These are phyloP conservation scores for Gossypium lobatum DNA, from an alignment of 441 rosid species.

Conservation along the genomic window DNA sequence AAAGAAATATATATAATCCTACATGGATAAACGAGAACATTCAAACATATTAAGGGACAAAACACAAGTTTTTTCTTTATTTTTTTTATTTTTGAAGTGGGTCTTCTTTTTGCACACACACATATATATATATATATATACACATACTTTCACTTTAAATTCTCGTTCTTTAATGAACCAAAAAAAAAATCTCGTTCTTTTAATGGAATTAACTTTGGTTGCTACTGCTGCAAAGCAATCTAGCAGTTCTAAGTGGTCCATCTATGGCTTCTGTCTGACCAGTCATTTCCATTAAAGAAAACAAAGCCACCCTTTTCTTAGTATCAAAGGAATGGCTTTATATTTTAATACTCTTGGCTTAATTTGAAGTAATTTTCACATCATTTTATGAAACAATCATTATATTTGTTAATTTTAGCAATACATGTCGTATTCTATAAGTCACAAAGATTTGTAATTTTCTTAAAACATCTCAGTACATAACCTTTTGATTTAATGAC, in stretches of 20 bases:
- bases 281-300: constrained; percentile 30
- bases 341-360: neutral
- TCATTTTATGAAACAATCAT: no score
- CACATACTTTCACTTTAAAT: neutral
- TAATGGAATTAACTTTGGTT: constrained; percentile 31
- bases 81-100: neutral
- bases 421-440: no score
- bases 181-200: constrained; percentile 43
- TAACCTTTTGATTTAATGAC: no score
- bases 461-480: no score
- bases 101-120: neutral
- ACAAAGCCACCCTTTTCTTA: constrained; percentile 52
- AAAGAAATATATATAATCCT: constrained; percentile 27
- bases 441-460: no score
- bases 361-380: neutral
- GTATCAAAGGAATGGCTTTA: constrained; percentile 48
- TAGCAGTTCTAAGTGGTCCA: constrained; percentile 26
- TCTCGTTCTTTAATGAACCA: constrained; percentile 25
- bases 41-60: neutral
- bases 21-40: constrained; percentile 24
- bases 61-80: neutral
- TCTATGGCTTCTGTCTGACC: constrained; percentile 34
- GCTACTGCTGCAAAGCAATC: constrained; percentile 44
- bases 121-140: neutral
- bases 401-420: no score